Evolutionary conservation across 2,329 filamentous ascomycete species (phyloP).

Genomic region (Trichophyton benhamiae): DNA sequence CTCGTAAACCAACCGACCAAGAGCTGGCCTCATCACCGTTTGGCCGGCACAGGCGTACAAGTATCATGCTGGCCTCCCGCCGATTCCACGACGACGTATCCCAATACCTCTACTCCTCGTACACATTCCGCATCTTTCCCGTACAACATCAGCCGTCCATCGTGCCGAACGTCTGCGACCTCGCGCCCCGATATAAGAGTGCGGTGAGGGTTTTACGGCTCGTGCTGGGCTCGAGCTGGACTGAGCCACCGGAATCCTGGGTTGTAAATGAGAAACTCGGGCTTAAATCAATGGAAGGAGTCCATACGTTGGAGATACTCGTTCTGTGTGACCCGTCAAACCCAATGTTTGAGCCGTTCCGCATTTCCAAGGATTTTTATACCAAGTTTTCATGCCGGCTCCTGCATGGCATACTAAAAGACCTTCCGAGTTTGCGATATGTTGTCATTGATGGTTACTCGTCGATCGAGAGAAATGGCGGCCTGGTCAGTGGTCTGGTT

Average conservation of each 20-base stretch:
- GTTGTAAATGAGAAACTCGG: conserved; percentile 3
- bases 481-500: background rate
- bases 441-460: conserved; percentile 1
- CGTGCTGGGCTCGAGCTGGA: conserved; percentile 3
- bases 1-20: background rate
- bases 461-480: conserved; percentile 1
- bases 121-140: background rate
- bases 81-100: conserved; percentile 1
- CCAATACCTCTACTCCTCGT: conserved; percentile 1
- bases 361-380: conserved; percentile 3
- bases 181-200: conserved; percentile 1
- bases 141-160: background rate
- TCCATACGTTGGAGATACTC: conserved; percentile 4
- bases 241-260: conserved; percentile 1
- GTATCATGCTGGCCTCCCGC: background rate
- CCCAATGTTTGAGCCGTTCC: conserved; percentile 1
- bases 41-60: background rate
- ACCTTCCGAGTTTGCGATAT: background rate
- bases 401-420: background rate
- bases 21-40: background rate
- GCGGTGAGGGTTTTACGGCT: conserved; percentile 1
- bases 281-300: background rate
- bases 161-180: background rate
- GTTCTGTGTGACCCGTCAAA: conserved; percentile 3
- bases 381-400: background rate